Evolutionary conservation across 805 yeast species (phyloP), one percentile per base, ranked within the genome.

Genomic region (Blastobotrys chiropterorum): DNA sequence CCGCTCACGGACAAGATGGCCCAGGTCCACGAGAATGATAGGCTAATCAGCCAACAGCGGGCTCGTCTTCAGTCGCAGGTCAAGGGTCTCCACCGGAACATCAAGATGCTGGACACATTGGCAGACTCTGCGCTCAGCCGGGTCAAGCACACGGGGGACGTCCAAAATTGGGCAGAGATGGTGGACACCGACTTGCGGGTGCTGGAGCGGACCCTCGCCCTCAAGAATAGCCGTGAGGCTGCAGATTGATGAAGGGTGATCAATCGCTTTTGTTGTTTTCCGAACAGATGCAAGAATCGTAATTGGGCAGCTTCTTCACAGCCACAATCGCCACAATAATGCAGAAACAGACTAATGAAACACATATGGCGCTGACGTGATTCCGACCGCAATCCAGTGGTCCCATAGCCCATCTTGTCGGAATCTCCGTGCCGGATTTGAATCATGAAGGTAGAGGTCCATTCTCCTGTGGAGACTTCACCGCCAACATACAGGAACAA

Each of bases 181-280:
- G 61, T 86, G 2, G 95, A 89, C 65, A 85, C 84, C 56, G 82
- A 83, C 48, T 67, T 90, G 16, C 68, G 96, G 46, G 80, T 86
- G 1, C 65, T 89, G 44, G 96, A 89, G 62, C 67, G 72, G 42
- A 76, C 89, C 0, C 34, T 26, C 5, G 34, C 34, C 34, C 34
- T 26, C 8, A 26, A 26, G 34, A 26, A 26, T 11, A 11, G 11
- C 34, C 34, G n/a, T n/a, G n/a, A n/a, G n/a, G n/a, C n/a, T n/a
- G n/a, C n/a, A n/a, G n/a, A n/a, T n/a, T n/a, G n/a, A n/a, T n/a
- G n/a, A n/a, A n/a, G n/a, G n/a, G n/a, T n/a, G n/a, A n/a, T n/a
- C n/a, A n/a, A n/a, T n/a, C n/a, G n/a, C n/a, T n/a, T n/a, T n/a
- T n/a, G n/a, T n/a, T n/a, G n/a, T n/a, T n/a, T n/a, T n/a, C n/a